Evolutionary conservation across 2,329 filamentous ascomycete species (phyloP).

Genomic region (Botrytis byssoidea): DNA sequence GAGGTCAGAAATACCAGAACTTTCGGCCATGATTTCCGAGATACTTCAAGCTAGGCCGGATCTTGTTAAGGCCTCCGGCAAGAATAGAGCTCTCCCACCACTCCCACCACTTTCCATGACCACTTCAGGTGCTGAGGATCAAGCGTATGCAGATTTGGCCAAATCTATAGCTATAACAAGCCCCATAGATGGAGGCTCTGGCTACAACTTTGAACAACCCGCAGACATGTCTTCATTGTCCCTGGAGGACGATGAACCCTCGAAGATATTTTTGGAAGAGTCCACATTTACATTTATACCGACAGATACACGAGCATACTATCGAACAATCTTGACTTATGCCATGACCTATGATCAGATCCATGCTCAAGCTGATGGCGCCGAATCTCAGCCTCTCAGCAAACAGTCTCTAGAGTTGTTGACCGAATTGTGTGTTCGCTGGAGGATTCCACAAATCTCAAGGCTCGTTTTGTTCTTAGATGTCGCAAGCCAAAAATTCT

Average conservation of each 20-base stretch:
- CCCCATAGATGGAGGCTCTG: slow-evolving; percentile 42
- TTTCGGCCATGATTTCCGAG: slow-evolving; percentile 91
- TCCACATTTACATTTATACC: slow-evolving; percentile 87
- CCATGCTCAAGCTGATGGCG: slow-evolving; percentile 50
- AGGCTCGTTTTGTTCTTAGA: slow-evolving; percentile 80
- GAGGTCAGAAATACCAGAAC: slow-evolving; percentile 78
- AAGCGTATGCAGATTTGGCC: slow-evolving; percentile 53
- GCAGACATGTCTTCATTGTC: slow-evolving; percentile 38
- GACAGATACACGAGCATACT: slow-evolving; percentile 75
- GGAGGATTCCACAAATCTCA: slow-evolving; percentile 83
- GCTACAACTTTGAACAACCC: slow-evolving; percentile 44
- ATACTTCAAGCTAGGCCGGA: slow-evolving; percentile 85
- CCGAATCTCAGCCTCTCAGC: slow-evolving; percentile 53
- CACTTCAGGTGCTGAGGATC: slow-evolving; percentile 35
- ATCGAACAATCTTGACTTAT: slow-evolving; percentile 77
- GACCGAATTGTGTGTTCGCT: slow-evolving; percentile 80
- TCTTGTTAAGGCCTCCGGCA: slow-evolving; percentile 62
- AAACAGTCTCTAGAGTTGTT: slow-evolving; percentile 79
- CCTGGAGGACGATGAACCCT: slow-evolving; percentile 35
- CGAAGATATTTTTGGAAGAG: slow-evolving; percentile 49
- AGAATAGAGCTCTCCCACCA: slow-evolving; percentile 59
- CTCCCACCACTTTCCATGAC: slow-evolving; percentile 44
- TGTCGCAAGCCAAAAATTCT: slow-evolving; percentile 78
- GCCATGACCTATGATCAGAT: slow-evolving; percentile 66
- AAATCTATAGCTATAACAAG: slow-evolving; percentile 48